Evolutionary conservation across 768 basidiomycete genomes (phyloP), one percentile per base, ranked within the genome.

Genomic region (Pleurotus tuoliensis): DNA sequence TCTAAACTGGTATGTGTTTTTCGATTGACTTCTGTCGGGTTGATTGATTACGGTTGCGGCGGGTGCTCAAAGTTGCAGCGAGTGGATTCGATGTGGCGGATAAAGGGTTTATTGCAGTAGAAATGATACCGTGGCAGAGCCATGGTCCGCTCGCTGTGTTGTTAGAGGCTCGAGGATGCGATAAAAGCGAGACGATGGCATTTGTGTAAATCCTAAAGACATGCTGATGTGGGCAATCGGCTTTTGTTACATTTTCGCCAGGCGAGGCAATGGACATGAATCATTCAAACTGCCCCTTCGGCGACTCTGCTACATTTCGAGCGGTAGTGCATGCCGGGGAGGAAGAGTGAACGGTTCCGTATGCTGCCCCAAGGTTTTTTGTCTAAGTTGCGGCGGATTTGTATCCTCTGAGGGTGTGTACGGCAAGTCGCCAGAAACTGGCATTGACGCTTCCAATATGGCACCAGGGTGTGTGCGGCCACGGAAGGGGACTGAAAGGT

Each of bases 21-120:
- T 12, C 15, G 18, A 20, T 50, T 11, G 37, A 6, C 12, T 15
- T 34, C 9, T 6, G n/a, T 11, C 39, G 39, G 24, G 3, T 16
- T 12, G 11, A 53, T 38, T 16, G 18, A 22, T 41, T 7, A 4
- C 30, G 15, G 15, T 11, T 37, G 27, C 24, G 24, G 24, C 24
- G 24, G 24, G 24, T 34, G 6, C 16, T 3, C 20, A 41, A 22
- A 53, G 51, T 18, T 53, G 22, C 15, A 53, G 24, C 34, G 39
- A 9, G 18, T 53, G 20, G 51, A 53, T 25, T 53, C 51, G 13
- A 40, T 53, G 51, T 53, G 51, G 51, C 20, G 39, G 22, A n/a
- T 53, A 11, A 53, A 41, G 39, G 51, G 22, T 11, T 16, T 44
- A 22, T 37, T 50, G 30, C 30, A 34, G 9, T 34, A 34, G 30